Evolutionary conservation across 2,329 filamentous ascomycete genomes (phyloP), one percentile per base, ranked within the genome.

Genomic region (Nemania sp.): DNA sequence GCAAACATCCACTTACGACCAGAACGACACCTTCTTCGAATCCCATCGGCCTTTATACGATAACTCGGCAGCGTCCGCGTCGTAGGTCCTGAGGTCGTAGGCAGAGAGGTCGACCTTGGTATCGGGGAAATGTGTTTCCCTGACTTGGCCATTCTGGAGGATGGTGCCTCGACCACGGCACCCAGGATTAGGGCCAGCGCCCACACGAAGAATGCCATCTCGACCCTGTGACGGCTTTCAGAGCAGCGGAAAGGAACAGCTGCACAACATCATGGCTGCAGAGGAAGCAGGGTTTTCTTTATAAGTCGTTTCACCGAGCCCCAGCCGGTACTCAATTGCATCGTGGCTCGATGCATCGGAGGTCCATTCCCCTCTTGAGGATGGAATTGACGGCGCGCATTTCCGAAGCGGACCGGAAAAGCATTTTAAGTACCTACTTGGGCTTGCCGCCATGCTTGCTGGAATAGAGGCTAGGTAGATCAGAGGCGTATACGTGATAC

Each of bases 41-140:
- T 87, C 84, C 85, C 85, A 88, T 59, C 84, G 76, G 5, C 85
- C 85, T 68, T 87, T 86, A 75, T 87, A 88, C 0, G 82, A 82
- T 10, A 88, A 75, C 67, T 87, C 83, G 1, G 77, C 71, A 1
- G 81, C 78, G 68, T 82, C 77, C 3, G 83, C 77, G 3, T 76
- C 73, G 64, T 84, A 87, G 1, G 76, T 82, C 32, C 71, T 77
- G 35, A 77, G 75, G 2, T 70, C 63, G 48, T 74, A 74, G 15
- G 63, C 61, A 10, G 70, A 67, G 2, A 67, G 60, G 46, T 78
- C 69, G 50, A 80, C 70, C 32, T 70, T 69, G 10, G 79, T 81
- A 59, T 79, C 69, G 1, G 74, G 73, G 51, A 77, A 81, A 63
- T 78, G 63, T 0, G 76, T 78, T 25, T 69, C 67, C 21, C 76